Base-by-base conservation (phyloP, 148 eudicot species). In the Vaccinium vitisidaea region DNA sequence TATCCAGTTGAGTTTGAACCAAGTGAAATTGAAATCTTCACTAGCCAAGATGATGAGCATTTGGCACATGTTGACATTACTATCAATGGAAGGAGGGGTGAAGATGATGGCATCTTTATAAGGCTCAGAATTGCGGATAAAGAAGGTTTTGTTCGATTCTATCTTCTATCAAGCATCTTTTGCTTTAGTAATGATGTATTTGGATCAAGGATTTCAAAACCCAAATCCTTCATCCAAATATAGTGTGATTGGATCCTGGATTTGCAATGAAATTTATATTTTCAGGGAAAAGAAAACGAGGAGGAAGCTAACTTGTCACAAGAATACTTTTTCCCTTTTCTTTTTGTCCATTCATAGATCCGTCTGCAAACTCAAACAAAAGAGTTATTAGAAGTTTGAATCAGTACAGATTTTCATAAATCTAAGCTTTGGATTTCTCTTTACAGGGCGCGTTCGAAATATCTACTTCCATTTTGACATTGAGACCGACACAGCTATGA, bases 381-480 rank as follows among this genome's bases (percentile, higher is more conserved):
- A 14, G 18, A 69, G 18, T 69, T 69, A 4, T 30, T 69, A 13
- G 1, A 69, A 2, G 32, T 11, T 78, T 56, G 67, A 79, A 79
- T 30, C 27, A 11, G 7, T 8, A 21, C 56, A 36, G 10, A 21
- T 52, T 10, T 49, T 63, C 32, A 48, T 27, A n/a, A 83, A 15
- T 69, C 43, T 46, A 50, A 50, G 80, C 27, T 71, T 75, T 77
- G 54, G 46, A 53, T 77, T 67, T 76, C n/a, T 49, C 36, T 79
- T 82, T 90, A 77, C 93, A 95, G 98, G 97, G 11, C 91, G 90
- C 43, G 85, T 92, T 11, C 87, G 97, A 49, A 95, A 95, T 79
- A 95, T 95, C 53, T 92, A 95, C 84, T 95, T 95, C 89, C 95
- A 94, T 9, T 95, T 95, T 83, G 98, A 94, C 83, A 84, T 88